Evolutionary conservation across 306 rosid species (phyloP), one percentile per base, ranked within the genome.

Genomic region (Carpinus viminea): DNA sequence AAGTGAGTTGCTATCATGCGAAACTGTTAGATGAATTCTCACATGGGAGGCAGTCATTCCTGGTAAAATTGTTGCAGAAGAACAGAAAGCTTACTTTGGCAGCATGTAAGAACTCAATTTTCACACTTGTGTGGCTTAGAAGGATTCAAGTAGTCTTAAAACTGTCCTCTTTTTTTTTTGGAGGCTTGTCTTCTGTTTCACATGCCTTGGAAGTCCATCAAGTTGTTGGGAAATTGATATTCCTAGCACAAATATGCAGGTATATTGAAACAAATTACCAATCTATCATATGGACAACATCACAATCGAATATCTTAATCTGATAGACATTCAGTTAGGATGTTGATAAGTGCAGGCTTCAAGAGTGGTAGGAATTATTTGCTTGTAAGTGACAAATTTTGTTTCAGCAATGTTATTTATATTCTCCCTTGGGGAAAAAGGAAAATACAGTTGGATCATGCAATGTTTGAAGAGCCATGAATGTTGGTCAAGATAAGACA

Each of bases 71-170:
- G 78, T 13, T 31, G 24, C 31, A 70, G 78, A 77, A 70, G 48
- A 52, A 70, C 72, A 75, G 54, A 66, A 52, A 36, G 64, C 18
- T 74, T 76, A 51, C 11, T 12, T 45, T 24, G 26, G 53, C 41
- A 56, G 46, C 74, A 83, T 76, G 16, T 57, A 72, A 55, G 61
- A 79, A 56, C 68, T 60, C 77, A 70, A 43, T 45, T 51, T 74
- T n/a, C 26, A 17, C 50, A 60, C 62, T 53, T 65, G 59, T 57
- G 26, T 36, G 56, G 24, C 74, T 21, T 78, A 75, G 76, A 82
- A 71, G 80, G 84, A 47, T 76, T 77, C 81, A 71, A 77, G 61
- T 81, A 13, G 61, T 68, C 59, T 26, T 57, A 72, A 74, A 47
- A 20, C 75, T 36, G 4, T 54, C 7, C 24, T 50, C 24, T 50